Percentiles rank a stretch among this genome's conserved stretches.
Evolutionary conservation across 2,329 filamentous ascomycete genomes (phyloP).

Genomic region (Penicillium sp.): DNA sequence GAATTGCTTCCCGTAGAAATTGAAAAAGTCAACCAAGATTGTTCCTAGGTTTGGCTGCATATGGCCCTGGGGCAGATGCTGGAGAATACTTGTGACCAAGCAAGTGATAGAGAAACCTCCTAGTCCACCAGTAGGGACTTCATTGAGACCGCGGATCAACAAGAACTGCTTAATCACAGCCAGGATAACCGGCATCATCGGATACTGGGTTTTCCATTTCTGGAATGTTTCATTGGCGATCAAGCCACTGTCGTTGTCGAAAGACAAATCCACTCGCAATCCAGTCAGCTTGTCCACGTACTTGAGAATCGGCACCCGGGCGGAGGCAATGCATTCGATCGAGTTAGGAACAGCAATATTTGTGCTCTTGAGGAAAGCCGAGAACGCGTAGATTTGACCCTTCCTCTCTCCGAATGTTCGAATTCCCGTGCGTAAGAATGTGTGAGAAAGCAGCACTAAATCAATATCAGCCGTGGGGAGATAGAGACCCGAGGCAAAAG

Average conservation of each 20-base stretch:
- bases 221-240: slow-evolving; percentile 77
- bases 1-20: slow-evolving; percentile 84
- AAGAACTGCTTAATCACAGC: slow-evolving; percentile 91
- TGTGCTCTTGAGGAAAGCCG: slow-evolving; percentile 56
- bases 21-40: slow-evolving; percentile 81
- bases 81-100: slow-evolving; percentile 83
- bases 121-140: slow-evolving; percentile 85
- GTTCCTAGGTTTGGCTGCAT: slow-evolving; percentile 71
- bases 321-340: slow-evolving; percentile 68
- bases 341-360: slow-evolving; percentile 59
- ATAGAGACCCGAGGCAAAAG: slow-evolving; percentile 81
- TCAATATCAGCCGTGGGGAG: slow-evolving; percentile 88
- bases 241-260: slow-evolving; percentile 85
- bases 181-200: slow-evolving; percentile 82
- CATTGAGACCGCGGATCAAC: slow-evolving; percentile 83
- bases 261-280: slow-evolving; percentile 87
- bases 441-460: slow-evolving; percentile 70
- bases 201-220: slow-evolving; percentile 74
- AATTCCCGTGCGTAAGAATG: slow-evolving; percentile 57
- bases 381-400: slow-evolving; percentile 62
- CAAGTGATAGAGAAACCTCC: slow-evolving; percentile 95
- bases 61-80: slow-evolving; percentile 72
- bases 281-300: slow-evolving; percentile 76
- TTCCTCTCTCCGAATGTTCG: slow-evolving; percentile 53
- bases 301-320: slow-evolving; percentile 90